These are phyloP conservation scores for Sphaerulina musiva DNA, from an alignment of 2,329 filamentous ascomycete genomes.

Conservation along the genomic window DNA sequence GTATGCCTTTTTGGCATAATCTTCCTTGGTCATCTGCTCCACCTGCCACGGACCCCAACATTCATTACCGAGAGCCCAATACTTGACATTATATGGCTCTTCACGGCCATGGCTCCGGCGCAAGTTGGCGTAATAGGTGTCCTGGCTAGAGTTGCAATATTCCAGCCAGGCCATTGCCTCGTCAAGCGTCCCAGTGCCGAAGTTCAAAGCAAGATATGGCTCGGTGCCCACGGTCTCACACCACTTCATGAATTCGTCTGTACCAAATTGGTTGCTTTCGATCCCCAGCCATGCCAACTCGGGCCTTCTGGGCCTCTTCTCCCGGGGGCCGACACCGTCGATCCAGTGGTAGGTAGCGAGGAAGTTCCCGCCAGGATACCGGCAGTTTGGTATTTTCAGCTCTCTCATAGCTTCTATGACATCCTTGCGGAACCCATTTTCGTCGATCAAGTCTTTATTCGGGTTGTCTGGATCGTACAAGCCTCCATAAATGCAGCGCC, in stretches of 20 bases:
- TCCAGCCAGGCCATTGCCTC: constrained; percentile 71
- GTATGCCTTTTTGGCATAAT: constrained; percentile 61
- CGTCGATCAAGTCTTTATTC: constrained; percentile 57
- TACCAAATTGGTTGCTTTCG: constrained; percentile 74
- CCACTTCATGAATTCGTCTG: constrained; percentile 81
- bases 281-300: constrained; percentile 74
- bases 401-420: constrained; percentile 68
- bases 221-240: constrained; percentile 66
- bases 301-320: constrained; percentile 58
- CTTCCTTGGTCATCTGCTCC: constrained; percentile 60
- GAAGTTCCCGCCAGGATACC: constrained; percentile 81
- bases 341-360: constrained; percentile 80
- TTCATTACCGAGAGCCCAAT: constrained; percentile 79
- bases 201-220: constrained; percentile 74
- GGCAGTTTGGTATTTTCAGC: constrained; percentile 66
- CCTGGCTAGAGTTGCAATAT: constrained; percentile 72
- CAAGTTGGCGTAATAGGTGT: constrained; percentile 77
- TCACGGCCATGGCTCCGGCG: constrained; percentile 67
- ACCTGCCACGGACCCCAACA: constrained; percentile 63
- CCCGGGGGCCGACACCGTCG: constrained; percentile 69
- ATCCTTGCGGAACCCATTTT: constrained; percentile 70
- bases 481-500: constrained; percentile 79
- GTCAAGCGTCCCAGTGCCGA: constrained; percentile 61
- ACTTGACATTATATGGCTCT: constrained; percentile 75
- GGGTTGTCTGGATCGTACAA: constrained; percentile 70